Base-by-base conservation (phyloP, 257 asterid species). In the Euphrasia confusa region DNA sequence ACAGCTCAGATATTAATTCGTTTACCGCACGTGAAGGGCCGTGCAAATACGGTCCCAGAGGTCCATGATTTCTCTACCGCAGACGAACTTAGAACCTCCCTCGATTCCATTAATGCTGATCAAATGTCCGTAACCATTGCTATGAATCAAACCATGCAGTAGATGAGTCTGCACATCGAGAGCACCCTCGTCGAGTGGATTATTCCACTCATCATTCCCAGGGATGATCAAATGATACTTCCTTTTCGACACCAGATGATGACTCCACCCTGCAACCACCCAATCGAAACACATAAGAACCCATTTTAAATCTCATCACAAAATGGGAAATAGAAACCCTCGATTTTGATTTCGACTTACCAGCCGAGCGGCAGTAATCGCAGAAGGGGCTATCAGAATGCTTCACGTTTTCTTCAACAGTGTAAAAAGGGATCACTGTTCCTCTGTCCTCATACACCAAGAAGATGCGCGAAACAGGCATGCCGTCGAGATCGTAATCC, bases 221-320 rank as follows among this genome's bases (percentile, higher is more conserved):
- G 99, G 96, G 60, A 93, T 85, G 65, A 93, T 93, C 60, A 93
- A 61, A 67, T 89, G 99, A 61, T 89, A 93, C 77, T 81, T 93
- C 79, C 88, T 83, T 48, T 68, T 93, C 21, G 95, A 89, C 64
- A 93, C 94, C 21, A 79, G 82, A 68, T 87, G 95, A 52, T 89
- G 86, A 76, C 90, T 84, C 99, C 97, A 89, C 7, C 99, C 99
- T 89, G 75, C 59, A 71, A 13, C 27, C 47, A 26, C 15, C 33
- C 47, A 26, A 35, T 28, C 35, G 10, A 32, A 60, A 54, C 13
- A 57, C 12, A 40, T 37, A 35, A 55, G 32, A 68, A 44, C 59
- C 72, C 71, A 47, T 7, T 54, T 45, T 35, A 3, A 42, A 56
- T 66, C 49, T 59, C 26, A 26, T 21, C 10, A 52, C 47, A 54